Base-by-base conservation (phyloP, 140 eudicot species). In the Ambrosia hybrid region DNA sequence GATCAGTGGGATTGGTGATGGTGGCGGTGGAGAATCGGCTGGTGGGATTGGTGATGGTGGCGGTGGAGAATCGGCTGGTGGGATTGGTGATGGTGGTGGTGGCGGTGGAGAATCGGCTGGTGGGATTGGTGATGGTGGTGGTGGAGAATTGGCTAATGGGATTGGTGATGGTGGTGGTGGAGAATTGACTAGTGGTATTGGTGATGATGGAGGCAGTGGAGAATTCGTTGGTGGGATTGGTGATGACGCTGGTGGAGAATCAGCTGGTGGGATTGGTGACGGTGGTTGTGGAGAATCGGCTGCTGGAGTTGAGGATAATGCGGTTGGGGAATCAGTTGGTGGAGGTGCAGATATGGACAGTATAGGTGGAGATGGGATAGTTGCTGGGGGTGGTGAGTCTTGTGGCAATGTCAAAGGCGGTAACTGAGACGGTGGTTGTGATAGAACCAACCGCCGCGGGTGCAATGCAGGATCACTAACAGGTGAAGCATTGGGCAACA, bases 401-500 rank as follows among this genome's bases (percentile, higher is more conserved):
- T 41, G 62, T 72, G 10, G 80, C 21, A 5, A 41, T 15, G 55
- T 6, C 21, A 63, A 9, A 11, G 73, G 59, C 52, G 43, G 5
- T 26, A 64, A n/a, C 46, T 6, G 46, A 41, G 46, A 41, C 38
- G 81, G 73, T 4, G 70, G 63, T 41, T 7, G 46, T 6, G 46
- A 9, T 41, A 9, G 8, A 41, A 41, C 6, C 46, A 41, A 41
- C 46, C 46, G 9, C 46, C 46, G 9, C 2, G 9, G 46, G 8
- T 74, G 4, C 12, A 55, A 51, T 21, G 77, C 79, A 46, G 71
- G 65, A 52, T 39, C 46, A 30, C 70, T 77, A 21, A 58, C 64
- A 12, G 68, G 75, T 30, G 76, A 70, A n/a, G 82, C 64, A 51
- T 80, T 70, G 2, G 84, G 77, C 34, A 81, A 75, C 3, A 78